Evolutionary conservation across 495 filamentous ascomycete species (phyloP), one percentile per base, ranked within the genome.

Genomic region (Podospora australis): DNA sequence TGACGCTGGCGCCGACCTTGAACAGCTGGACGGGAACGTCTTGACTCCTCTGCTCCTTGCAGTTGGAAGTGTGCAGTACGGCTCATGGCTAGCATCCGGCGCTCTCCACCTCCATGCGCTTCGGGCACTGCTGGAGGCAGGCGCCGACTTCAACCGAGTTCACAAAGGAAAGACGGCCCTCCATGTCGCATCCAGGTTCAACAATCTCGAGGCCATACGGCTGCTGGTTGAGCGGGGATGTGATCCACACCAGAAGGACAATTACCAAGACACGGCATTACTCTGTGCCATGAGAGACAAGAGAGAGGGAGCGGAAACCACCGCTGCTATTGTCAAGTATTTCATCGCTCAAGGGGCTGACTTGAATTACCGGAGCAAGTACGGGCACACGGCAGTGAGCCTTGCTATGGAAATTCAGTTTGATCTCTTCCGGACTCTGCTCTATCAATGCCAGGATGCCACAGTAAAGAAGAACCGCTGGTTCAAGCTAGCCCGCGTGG

Each of bases 1-100:
- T 26, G 35, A 55, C 7, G 52, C 56, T 8, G 56, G 52, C 6
- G 52, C 52, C 16, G 36, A 59, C 19, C 39, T 55, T 4, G 54
- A 58, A 30, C 25, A 50, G 14, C 48, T 42, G 19, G 48, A 58
- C 23, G 41, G 30, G 0, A 44, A 48, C 9, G 55, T 47, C 16
- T 40, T 40, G 21, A 58, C 55, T 17, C 13, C 55, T 5, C 17
- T 58, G 22, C 42, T 51, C 11, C 26, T 52, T 8, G 35, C 51
- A 28, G 35, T 32, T 39, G 46, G 50, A 36, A 50, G 16, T 39
- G 19, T 53, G 7, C 39, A n/a, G n/a, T n/a, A n/a, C n/a, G n/a
- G n/a, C n/a, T n/a, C n/a, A n/a, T n/a, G n/a, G n/a, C n/a, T n/a
- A n/a, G n/a, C 50, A 29, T 39, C 39, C 10, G 46, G 46, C 4